Conservation (phyloP, 2,329 filamentous ascomycete species). For the Teratosphaeriaceae sp. region DNA sequence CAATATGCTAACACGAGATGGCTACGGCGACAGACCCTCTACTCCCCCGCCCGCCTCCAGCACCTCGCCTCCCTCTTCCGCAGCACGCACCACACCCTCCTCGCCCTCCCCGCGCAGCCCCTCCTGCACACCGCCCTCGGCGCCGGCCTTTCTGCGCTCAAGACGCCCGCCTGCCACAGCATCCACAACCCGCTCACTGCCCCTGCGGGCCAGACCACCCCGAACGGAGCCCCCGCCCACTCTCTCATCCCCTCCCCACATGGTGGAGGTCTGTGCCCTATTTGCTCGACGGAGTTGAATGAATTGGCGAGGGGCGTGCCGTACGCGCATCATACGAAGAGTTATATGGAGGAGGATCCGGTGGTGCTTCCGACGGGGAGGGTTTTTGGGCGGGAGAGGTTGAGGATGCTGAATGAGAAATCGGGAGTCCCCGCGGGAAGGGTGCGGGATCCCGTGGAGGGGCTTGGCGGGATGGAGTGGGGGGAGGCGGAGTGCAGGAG, state of each 20-base stretch:
- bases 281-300: slow-evolving; percentile 93
- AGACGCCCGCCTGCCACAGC: slow-evolving; percentile 89
- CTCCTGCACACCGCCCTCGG: slow-evolving; percentile 86
- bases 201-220: too few species aligned
- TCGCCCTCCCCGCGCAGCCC: slow-evolving; percentile 73
- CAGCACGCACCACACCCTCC: slow-evolving; percentile 76
- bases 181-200: slow-evolving; percentile 49
- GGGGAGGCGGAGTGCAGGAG: slow-evolving; percentile 62
- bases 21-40: slow-evolving; percentile 60
- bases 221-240: neutral
- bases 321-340: slow-evolving; percentile 93
- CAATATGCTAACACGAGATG: neutral
- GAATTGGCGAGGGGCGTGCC: slow-evolving; percentile 82
- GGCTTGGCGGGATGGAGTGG: slow-evolving; percentile 54
- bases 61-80: slow-evolving; percentile 75
- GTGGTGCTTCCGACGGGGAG: slow-evolving; percentile 81
- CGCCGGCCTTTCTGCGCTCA: slow-evolving; percentile 86
- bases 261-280: slow-evolving; percentile 70
- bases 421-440: slow-evolving; percentile 59
- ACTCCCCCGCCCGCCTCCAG: slow-evolving; percentile 65
- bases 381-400: slow-evolving; percentile 69
- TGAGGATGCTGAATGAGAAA: slow-evolving; percentile 74
- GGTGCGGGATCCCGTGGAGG: slow-evolving; percentile 71
- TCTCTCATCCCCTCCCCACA: neutral
- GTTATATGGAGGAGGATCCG: slow-evolving; percentile 80